phyloP scores from a whole-genome alignment of 768 basidiomycete species.

The Calocybe indica region DNA sequence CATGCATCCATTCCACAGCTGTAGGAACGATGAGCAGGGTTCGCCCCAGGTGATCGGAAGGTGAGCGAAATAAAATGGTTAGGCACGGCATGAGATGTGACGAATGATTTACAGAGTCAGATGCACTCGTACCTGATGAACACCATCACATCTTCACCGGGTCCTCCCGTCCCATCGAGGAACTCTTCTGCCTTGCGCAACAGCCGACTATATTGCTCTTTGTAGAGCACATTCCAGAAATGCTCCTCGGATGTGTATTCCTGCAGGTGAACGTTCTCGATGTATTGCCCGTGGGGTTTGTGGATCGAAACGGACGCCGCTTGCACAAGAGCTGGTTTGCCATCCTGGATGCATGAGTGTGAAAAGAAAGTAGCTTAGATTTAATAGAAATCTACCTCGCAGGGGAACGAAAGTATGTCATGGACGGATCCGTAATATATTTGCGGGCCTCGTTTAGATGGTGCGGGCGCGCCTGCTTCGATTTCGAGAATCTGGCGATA shows the following conservation, averaged over 20 bases:
- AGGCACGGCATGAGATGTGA: no score
- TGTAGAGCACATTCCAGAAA: conserved; percentile 74
- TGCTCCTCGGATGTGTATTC: conserved; percentile 65
- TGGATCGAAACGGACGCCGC: conserved; percentile 82
- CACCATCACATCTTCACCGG: conserved; percentile 66
- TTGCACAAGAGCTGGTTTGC: conserved; percentile 70
- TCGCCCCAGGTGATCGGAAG: background rate
- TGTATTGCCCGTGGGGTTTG: conserved; percentile 79
- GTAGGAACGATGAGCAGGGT: conserved; percentile 1
- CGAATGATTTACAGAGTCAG: no score
- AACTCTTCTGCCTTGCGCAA: conserved; percentile 68
- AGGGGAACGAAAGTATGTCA: conserved; percentile 88
- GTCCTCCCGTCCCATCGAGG: conserved; percentile 56
- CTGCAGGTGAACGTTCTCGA: conserved; percentile 82
- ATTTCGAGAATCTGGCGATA: conserved; percentile 62
- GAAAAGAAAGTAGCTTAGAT: background rate
- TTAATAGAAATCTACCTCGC: conserved; percentile 52
- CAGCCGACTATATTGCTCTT: conserved; percentile 52
- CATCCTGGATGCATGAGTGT: conserved; percentile 48
- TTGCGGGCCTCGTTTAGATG: conserved; percentile 40
- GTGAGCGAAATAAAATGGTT: background rate
- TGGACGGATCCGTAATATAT: conserved; percentile 93
- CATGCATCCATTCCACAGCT: conserved; percentile 96
- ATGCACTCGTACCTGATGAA: conserved; percentile 67
- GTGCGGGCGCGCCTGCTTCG: conserved; percentile 30